phyloP scores from a whole-genome alignment of 805 yeast genomes.

The Metschnikowia corniflorae region DNA sequence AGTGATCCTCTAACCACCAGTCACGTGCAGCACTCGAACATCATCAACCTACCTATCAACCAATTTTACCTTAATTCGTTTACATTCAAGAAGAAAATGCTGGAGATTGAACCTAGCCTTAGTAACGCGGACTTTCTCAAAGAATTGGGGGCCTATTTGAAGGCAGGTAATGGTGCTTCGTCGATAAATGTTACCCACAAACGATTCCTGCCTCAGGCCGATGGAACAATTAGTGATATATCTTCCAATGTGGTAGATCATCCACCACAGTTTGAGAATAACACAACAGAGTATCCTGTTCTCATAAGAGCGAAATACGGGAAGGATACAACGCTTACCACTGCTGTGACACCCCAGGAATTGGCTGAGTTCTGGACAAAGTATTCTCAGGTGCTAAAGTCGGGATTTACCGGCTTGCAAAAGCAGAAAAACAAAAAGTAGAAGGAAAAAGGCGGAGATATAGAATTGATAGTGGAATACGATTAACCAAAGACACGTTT shows the following conservation, averaged over 20 bases:
- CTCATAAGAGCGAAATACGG: slow-evolving; percentile 49
- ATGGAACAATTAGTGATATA: slow-evolving; percentile 25
- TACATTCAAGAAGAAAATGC: too few species aligned
- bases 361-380: slow-evolving; percentile 75
- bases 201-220: slow-evolving; percentile 30
- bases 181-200: slow-evolving; percentile 62
- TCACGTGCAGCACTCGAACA: too few species aligned
- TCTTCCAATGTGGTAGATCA: slow-evolving; percentile 30
- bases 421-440: slow-evolving; percentile 78
- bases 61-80: too few species aligned
- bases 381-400: slow-evolving; percentile 65
- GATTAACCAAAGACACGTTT: too few species aligned
- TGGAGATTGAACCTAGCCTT: slow-evolving; percentile 27
- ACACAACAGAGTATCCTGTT: slow-evolving; percentile 49
- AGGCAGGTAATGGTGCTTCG: slow-evolving; percentile 38
- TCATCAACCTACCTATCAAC: too few species aligned
- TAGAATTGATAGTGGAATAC: too few species aligned
- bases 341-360: slow-evolving; percentile 60
- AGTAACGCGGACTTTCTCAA: slow-evolving; percentile 31
- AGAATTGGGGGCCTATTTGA: slow-evolving; percentile 16
- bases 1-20: too few species aligned
- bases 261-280: slow-evolving; percentile 17
- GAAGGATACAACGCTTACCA: slow-evolving; percentile 58
- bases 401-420: slow-evolving; percentile 35
- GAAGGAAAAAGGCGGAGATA: slow-evolving; percentile 27